phyloP scores from a whole-genome alignment of 345 rosid species.

The Gynandropsis gynandra region DNA sequence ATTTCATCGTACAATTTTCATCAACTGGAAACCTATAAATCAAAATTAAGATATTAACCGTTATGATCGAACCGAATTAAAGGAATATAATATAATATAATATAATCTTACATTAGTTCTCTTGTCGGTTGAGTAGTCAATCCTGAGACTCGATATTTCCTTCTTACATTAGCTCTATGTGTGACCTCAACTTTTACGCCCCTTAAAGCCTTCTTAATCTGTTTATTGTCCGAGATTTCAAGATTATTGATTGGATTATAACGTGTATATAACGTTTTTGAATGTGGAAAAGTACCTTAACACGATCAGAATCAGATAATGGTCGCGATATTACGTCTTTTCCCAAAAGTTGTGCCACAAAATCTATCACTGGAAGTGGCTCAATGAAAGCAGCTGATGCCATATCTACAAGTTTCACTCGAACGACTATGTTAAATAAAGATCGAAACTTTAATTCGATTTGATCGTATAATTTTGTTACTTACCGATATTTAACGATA shows the following conservation, averaged over 20 bases:
- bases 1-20: constrained; percentile 88
- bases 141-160: constrained; percentile 98
- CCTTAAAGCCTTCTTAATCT: constrained; percentile 88
- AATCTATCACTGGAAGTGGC: constrained; percentile 95
- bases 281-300: constrained; percentile 48
- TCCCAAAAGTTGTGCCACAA: constrained; percentile 84
- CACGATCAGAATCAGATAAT: constrained; percentile 84
- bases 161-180: constrained; percentile 76
- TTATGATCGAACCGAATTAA: background rate
- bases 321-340: constrained; percentile 71
- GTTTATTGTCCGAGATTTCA: constrained; percentile 18
- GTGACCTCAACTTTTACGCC: constrained; percentile 99
- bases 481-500: constrained; percentile 80
- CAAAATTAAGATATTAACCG: background rate
- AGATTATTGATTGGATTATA: too few species aligned
- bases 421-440: too few species aligned
- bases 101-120: constrained; percentile 66
- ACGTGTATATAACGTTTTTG: too few species aligned
- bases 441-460: too few species aligned
- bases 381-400: constrained; percentile 97
- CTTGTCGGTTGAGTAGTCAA: constrained; percentile 95
- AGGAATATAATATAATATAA: background rate
- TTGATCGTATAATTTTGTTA: too few species aligned
- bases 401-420: constrained; percentile 77
- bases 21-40: constrained; percentile 85